Evolutionary conservation across 306 rosid species (phyloP).

Genomic region (Gastrolobium villosum): DNA sequence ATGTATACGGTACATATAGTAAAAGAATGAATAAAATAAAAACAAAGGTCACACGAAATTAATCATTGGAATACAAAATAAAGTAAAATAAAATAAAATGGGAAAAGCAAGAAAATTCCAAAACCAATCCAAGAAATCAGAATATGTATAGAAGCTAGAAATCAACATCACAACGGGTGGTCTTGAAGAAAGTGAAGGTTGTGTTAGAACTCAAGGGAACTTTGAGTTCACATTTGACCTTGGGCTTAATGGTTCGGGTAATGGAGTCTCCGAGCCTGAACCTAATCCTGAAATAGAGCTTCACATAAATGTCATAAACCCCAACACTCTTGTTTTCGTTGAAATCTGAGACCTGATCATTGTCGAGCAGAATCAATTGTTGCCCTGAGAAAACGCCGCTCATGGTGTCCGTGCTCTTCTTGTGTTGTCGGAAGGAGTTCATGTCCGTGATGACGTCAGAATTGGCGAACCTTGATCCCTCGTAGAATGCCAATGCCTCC

Average conservation of each 20-base stretch:
- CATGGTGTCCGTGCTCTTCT: conserved; percentile 48
- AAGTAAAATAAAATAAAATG: not conserved
- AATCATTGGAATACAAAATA: not conserved
- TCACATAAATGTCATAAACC: conserved; percentile 50
- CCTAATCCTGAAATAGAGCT: conserved; percentile 59
- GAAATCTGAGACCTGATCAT: conserved; percentile 24
- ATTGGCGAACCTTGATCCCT: not conserved
- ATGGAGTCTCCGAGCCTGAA: conserved; percentile 50
- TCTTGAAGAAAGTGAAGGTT: conserved; percentile 25
- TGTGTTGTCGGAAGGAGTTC: conserved; percentile 40
- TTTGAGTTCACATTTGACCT: conserved; percentile 54
- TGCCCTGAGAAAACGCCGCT: conserved; percentile 54
- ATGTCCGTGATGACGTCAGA: conserved; percentile 27
- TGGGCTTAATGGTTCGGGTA: conserved; percentile 51
- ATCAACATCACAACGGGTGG: conserved; percentile 51
- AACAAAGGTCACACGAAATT: not conserved
- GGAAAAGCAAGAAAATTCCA: not conserved
- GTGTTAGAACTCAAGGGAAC: conserved; percentile 49
- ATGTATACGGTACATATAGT: not conserved
- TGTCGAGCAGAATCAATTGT: conserved; percentile 24
- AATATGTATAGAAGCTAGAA: not conserved
- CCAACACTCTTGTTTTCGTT: conserved; percentile 47
- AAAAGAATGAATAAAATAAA: conserved; percentile 1
- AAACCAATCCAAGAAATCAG: not conserved
- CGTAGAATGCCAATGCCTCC: conserved; percentile 40